These are phyloP conservation scores for Phialemoniopsis sp. DNA, from an alignment of 2,329 filamentous ascomycete species.

Conservation along the genomic window DNA sequence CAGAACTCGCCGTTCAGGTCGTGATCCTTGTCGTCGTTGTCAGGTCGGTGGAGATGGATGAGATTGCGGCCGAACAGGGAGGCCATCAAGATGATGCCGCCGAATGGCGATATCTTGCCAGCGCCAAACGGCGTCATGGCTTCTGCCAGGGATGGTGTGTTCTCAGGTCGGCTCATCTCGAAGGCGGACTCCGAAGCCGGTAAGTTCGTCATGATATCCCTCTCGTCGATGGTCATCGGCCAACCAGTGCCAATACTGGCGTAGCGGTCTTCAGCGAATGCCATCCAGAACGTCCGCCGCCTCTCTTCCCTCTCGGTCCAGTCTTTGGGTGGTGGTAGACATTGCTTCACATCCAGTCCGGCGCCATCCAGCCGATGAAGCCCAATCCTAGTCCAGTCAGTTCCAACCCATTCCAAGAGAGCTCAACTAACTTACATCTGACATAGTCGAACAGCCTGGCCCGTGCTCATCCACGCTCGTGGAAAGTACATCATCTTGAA, in stretches of 20 bases:
- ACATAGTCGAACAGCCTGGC: slow-evolving; percentile 71
- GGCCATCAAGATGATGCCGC: slow-evolving; percentile 78
- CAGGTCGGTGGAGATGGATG: slow-evolving; percentile 83
- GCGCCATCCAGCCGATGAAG: slow-evolving; percentile 80
- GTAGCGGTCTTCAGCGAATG: slow-evolving; percentile 86
- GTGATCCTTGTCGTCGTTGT: slow-evolving; percentile 73
- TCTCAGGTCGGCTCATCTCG: slow-evolving; percentile 71
- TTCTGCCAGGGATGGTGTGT: slow-evolving; percentile 66
- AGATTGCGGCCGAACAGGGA: slow-evolving; percentile 88
- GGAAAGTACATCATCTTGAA: slow-evolving; percentile 99
- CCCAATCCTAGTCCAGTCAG: slow-evolving; percentile 75
- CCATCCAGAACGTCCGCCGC: slow-evolving; percentile 90
- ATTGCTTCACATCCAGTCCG: slow-evolving; percentile 89
- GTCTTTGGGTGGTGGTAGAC: slow-evolving; percentile 77
- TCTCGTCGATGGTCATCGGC: slow-evolving; percentile 92
- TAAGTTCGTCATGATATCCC: slow-evolving; percentile 82
- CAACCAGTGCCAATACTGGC: slow-evolving; percentile 95
- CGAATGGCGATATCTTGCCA: slow-evolving; percentile 71
- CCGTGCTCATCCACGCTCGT: slow-evolving; percentile 89
- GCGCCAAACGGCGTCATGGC: slow-evolving; percentile 69
- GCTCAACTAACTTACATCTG: slow-evolving; percentile 63
- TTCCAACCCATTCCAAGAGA: slow-evolving; percentile 36
- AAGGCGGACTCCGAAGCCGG: slow-evolving; percentile 84
- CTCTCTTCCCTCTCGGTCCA: slow-evolving; percentile 94
- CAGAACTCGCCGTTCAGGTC: slow-evolving; percentile 93